A percentile compares a stretch with the other conserved stretches of the same genome.
These are phyloP conservation scores for fission yeast (Schizosaccharomyces pombe) DNA, from an alignment of 805 yeast genomes.

Conservation along the genomic window ASM294v3 CU329670.1:791001-791500, in stretches of 20 bases:
- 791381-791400: slow-evolving; percentile 51
- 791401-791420: slow-evolving; percentile 64
- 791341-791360: slow-evolving; percentile 22
- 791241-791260: slow-evolving; percentile 20
- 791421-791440: slow-evolving; percentile 21
- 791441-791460: slow-evolving; percentile 22
- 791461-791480: slow-evolving; percentile 50
- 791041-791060: slow-evolving; percentile 58
- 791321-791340: slow-evolving; percentile 16
- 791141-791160: slow-evolving; percentile 67
- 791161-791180: slow-evolving; percentile 37
- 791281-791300: slow-evolving; percentile 30
- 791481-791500: slow-evolving; percentile 55
- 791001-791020: slow-evolving; percentile 14
- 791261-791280: slow-evolving; percentile 58
- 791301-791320: slow-evolving; percentile 10
- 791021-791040: slow-evolving; percentile 65
- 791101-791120: slow-evolving; percentile 57
- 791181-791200: slow-evolving; percentile 28
- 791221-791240: neutral
- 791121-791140: slow-evolving; percentile 78
- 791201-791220: slow-evolving; percentile 9
- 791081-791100: slow-evolving; percentile 17
- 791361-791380: slow-evolving; percentile 24
- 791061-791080: slow-evolving; percentile 35